Evolutionary conservation across 2,329 filamentous ascomycete genomes (phyloP), one percentile per base, ranked within the genome.

Genomic region (Penicillium sp.): DNA sequence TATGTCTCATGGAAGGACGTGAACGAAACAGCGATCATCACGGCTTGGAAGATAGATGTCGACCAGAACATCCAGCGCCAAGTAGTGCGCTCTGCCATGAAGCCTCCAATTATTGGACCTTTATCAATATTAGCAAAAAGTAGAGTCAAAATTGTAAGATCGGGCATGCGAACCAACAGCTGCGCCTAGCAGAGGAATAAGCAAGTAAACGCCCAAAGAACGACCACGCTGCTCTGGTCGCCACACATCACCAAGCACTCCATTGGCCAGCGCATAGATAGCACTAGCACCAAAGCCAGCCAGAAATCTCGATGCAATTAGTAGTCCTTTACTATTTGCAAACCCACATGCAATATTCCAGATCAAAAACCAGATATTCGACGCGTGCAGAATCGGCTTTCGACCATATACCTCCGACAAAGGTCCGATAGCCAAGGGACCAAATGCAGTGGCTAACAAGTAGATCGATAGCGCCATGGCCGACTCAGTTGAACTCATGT

Each of bases 51-150:
- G 56, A 89, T 85, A 1, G 84, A 82, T 0, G 84, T 86, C 0
- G 83, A 79, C 71, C 81, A 88, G 41, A 66, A 66, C 37, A 62
- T 63, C 65, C 63, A 68, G 2, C 64, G 60, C 66, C 66, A 67
- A 45, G 59, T 64, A 2, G 62, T 61, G 46, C 51, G 72, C 62
- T 84, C 73, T 1, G 84, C 78, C 29, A 88, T 82, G 66, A 85
- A 88, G 1, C 82, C 85, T 19, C 85, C 86, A 1, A 81, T 80
- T 2, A 88, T 83, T 1, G 86, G 86, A 0, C 85, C 86, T 37
- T 16, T 22, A 14, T 35, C 14, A 4, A n/a, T n/a, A 22, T 46
- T 27, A 44, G 16, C 8, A 33, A 35, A 48, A 29, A 16, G 21
- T 1, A 37, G 5, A n/a, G 5, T 19, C 29, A 13, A 31, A 11